Base-by-base conservation (phyloP, 2,329 filamentous ascomycete species). In the Aspergillus spinulosporus region DNA sequence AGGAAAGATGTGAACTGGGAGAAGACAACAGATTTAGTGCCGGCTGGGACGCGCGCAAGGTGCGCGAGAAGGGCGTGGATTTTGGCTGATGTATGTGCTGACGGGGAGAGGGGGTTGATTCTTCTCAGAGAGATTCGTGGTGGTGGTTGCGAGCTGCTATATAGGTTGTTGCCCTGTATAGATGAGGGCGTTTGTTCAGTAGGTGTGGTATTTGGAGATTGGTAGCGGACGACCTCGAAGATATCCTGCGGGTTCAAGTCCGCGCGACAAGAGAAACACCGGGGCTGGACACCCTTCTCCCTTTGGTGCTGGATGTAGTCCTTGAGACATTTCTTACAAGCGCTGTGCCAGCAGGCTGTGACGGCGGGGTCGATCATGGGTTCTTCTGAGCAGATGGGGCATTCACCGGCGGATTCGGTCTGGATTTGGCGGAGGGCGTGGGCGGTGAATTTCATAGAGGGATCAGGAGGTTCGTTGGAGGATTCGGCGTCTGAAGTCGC, bases 1-100 rank as follows among this genome's bases (percentile, higher is more conserved):
- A 99, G 84, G 72, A 97, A 99, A 0, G 92, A 95, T 0, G 94
- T 99, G 73, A 99, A 99, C 73, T 99, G 94, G 55, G 89, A 94
- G 76, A 99, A 99, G 32, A 99, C 87, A 21, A 97, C 92, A 0
- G 89, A 91, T 74, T 97, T 97, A 49, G 88, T 88, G 4, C 74
- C 79, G 0, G 87, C 83, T n/a, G 88, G 85, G 5, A 95, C 75
- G 1, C 79, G 76, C 42, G 88, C 88, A 3, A 99, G 83, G 57
- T 94, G 86, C 3, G 79, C 82, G 61, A 97, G 82, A 4, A 99
- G 81, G 0, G 89, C 84, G 44, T 89, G 85, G 9, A 97, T 89
- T 73, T 99, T 99, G 46, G 94, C 90, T 0, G 92, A 96, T 2
- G 77, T 79, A 52, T 76, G 75, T 3, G 77, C 75, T 4, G 76